These are phyloP conservation scores for Tuber calosporum DNA, from an alignment of 495 filamentous ascomycete genomes.

Conservation along the genomic window DNA sequence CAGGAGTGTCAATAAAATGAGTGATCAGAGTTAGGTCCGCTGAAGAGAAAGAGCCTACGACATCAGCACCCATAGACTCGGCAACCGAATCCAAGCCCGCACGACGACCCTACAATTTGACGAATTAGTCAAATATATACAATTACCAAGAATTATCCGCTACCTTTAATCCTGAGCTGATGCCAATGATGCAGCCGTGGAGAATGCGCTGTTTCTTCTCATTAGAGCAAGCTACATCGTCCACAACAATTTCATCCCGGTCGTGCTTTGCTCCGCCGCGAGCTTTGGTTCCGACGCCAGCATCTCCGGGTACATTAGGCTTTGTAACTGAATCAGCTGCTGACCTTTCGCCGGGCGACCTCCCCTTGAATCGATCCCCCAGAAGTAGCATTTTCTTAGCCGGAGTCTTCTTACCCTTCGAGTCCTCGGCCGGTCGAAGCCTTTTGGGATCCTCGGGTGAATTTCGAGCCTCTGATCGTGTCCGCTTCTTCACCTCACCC, in stretches of 20 bases:
- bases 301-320: constrained; percentile 15
- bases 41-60: constrained; percentile 28
- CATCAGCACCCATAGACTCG: constrained; percentile 28
- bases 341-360: constrained; percentile 19
- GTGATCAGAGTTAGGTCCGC: constrained; percentile 29
- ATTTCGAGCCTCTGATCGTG: constrained; percentile 7
- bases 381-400: constrained; percentile 34
- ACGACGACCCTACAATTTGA: constrained; percentile 23
- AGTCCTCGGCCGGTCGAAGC: constrained; percentile 23
- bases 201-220: constrained; percentile 12
- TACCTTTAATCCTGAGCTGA: constrained; percentile 34
- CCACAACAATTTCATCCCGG: constrained; percentile 11
- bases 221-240: not conserved
- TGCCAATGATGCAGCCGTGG: constrained; percentile 27
- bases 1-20: constrained; percentile 36
- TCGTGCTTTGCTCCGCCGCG: not conserved
- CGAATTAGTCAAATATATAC: not conserved
- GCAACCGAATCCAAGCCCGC: constrained; percentile 30
- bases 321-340: constrained; percentile 34
- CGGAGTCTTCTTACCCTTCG: constrained; percentile 31
- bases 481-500: constrained; percentile 11
- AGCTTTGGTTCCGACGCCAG: not conserved
- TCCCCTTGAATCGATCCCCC: constrained; percentile 26
- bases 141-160: not conserved
- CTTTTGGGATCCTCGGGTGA: constrained; percentile 26